These are phyloP conservation scores for Aspergillus sp. DNA, from an alignment of 2,329 filamentous ascomycete species.

Conservation along the genomic window DNA sequence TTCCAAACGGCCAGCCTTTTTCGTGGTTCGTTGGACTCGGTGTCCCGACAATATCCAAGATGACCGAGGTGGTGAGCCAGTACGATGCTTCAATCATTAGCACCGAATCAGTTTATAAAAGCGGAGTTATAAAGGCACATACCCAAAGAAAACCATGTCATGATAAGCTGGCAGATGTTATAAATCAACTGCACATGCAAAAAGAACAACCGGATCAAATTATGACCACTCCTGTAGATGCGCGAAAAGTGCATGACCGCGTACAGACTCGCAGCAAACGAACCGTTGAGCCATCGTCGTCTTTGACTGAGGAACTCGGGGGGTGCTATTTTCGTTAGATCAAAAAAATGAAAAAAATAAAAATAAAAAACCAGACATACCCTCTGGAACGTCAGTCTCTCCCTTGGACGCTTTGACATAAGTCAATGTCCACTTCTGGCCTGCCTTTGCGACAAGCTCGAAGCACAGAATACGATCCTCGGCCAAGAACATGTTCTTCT, in stretches of 20 bases:
- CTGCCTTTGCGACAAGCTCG: slow-evolving; percentile 96
- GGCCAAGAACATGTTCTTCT: slow-evolving; percentile 99
- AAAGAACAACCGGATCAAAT: slow-evolving; percentile 97
- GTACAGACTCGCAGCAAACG: slow-evolving; percentile 95
- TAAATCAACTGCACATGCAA: slow-evolving; percentile 95
- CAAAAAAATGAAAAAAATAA: too few relatives aligned
- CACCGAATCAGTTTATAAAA: background rate
- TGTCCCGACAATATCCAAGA: slow-evolving; percentile 92
- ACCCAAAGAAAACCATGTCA: slow-evolving; percentile 81
- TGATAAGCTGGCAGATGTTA: slow-evolving; percentile 83
- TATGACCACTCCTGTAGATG: slow-evolving; percentile 98
- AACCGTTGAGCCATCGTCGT: slow-evolving; percentile 98
- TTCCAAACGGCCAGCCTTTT: slow-evolving; percentile 86
- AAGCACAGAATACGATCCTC: slow-evolving; percentile 99
- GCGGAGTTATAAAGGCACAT: slow-evolving; percentile 23
- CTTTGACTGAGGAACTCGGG: slow-evolving; percentile 97
- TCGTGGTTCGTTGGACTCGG: slow-evolving; percentile 55
- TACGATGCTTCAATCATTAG: slow-evolving; percentile 65
- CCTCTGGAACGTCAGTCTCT: slow-evolving; percentile 97
- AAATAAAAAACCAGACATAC: slow-evolving; percentile 46
- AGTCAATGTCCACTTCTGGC: slow-evolving; percentile 97
- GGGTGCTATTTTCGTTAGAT: slow-evolving; percentile 32
- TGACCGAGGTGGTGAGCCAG: slow-evolving; percentile 94
- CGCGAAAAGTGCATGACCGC: slow-evolving; percentile 97
- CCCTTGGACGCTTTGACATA: slow-evolving; percentile 99